Percentiles rank a stretch among this genome's conserved stretches.
Conservation (phyloP, 2,329 filamentous ascomycete genomes). For the Paecilomyces fulvus region DNA sequence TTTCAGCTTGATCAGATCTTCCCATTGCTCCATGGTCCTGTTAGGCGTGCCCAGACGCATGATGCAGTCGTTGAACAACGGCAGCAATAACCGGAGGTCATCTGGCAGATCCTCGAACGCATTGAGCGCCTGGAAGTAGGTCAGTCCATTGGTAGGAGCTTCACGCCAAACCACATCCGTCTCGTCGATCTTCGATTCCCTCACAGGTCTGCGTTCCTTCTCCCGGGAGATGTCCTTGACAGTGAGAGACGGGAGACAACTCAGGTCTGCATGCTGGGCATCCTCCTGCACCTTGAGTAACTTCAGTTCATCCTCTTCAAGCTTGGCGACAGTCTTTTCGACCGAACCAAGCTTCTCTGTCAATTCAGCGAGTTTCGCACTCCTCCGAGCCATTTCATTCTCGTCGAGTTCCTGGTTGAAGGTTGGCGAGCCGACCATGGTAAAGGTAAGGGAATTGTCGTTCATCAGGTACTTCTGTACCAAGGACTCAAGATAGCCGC, state of each 20-base stretch:
- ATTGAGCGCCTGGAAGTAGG: constrained; percentile 89
- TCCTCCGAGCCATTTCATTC: constrained; percentile 70
- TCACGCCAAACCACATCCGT: constrained; percentile 81
- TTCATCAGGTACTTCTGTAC: constrained; percentile 86
- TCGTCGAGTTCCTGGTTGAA: constrained; percentile 66
- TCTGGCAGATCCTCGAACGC: constrained; percentile 69
- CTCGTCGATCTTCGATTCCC: constrained; percentile 48
- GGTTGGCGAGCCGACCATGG: constrained; percentile 75
- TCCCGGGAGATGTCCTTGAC: constrained; percentile 80
- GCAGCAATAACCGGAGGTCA: constrained; percentile 74
- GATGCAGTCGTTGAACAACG: constrained; percentile 82
- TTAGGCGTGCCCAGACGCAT: constrained; percentile 87
- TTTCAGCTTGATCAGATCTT: constrained; percentile 92
- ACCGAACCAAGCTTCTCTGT: constrained; percentile 61
- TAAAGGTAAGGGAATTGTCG: constrained; percentile 80
- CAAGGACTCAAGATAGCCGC: constrained; percentile 72
- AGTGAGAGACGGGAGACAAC: constrained; percentile 78
- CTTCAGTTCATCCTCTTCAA: constrained; percentile 70
- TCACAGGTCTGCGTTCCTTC: constrained; percentile 64
- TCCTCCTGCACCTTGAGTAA: constrained; percentile 76
- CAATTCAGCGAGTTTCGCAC: constrained; percentile 62
- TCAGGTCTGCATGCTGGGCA: constrained; percentile 73
- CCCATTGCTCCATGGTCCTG: constrained; percentile 86
- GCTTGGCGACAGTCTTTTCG: constrained; percentile 59
- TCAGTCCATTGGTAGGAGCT: constrained; percentile 88